Percentiles rank a stretch among this genome's conserved stretches.
Evolutionary conservation across 176 grass and related monocot genomes (phyloP).

Genomic region (Miscanthus lutarioriparius): DNA sequence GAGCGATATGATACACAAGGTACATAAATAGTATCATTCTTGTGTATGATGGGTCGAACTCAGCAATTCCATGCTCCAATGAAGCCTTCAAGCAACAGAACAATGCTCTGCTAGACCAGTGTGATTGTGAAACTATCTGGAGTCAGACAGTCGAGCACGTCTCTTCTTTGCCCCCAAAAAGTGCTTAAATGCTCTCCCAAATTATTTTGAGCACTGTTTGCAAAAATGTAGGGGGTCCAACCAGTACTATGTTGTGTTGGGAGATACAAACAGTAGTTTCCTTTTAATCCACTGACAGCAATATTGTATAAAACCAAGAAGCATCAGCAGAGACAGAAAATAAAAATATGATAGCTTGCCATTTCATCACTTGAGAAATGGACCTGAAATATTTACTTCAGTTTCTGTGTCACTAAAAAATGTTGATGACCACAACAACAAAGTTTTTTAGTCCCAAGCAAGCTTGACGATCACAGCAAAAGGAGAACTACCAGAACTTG

Average conservation of each 20-base stretch:
- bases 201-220: neutral
- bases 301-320: neutral
- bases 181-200: neutral
- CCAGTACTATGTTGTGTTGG: neutral
- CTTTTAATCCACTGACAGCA: neutral
- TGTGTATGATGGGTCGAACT: neutral
- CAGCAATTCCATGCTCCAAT: neutral
- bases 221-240: neutral
- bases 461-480: neutral
- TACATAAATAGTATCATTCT: neutral
- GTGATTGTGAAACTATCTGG: neutral
- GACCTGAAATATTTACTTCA: neutral
- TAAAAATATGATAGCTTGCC: neutral
- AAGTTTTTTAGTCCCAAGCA: neutral
- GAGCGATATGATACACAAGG: neutral
- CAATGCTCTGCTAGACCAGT: neutral
- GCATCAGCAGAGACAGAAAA: neutral
- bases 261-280: neutral
- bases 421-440: neutral
- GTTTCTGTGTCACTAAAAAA: neutral
- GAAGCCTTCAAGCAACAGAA: neutral
- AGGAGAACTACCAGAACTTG: neutral
- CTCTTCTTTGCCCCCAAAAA: neutral
- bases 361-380: slow-evolving; percentile 1
- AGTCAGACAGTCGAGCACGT: neutral